Evolutionary conservation across 441 rosid species (phyloP).

Genomic region (Populus hybrid): DNA sequence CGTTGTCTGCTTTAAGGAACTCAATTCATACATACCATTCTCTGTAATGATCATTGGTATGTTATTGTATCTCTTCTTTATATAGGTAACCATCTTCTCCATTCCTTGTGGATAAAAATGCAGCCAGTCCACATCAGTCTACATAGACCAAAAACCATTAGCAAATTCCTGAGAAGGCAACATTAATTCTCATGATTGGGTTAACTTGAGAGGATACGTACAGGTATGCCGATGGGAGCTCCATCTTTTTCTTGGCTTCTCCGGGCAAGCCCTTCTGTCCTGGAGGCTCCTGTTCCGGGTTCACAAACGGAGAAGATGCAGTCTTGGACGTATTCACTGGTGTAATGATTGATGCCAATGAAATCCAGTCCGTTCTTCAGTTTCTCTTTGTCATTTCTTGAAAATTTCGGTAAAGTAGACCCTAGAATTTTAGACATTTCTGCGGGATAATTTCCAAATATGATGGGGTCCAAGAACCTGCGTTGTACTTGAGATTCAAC

Average conservation of each 20-base stretch:
- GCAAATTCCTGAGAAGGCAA: not conserved
- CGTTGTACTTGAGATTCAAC: not conserved
- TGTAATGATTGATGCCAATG: conserved; percentile 68
- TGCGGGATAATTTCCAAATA: conserved; percentile 52
- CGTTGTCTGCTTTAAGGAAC: not conserved
- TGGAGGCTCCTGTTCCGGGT: conserved; percentile 48
- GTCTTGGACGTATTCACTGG: conserved; percentile 50
- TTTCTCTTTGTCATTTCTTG: conserved; percentile 33
- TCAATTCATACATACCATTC: conserved; percentile 20
- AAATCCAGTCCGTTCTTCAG: conserved; percentile 52
- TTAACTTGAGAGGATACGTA: conserved; percentile 20
- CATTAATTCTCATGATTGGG: no score
- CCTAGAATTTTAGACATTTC: conserved; percentile 63
- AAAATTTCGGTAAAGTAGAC: conserved; percentile 44
- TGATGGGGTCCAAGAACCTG: conserved; percentile 72
- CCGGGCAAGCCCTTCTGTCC: conserved; percentile 47
- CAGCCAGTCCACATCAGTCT: conserved; percentile 26
- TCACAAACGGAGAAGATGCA: conserved; percentile 48
- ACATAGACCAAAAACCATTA: not conserved
- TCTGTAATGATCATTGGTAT: conserved; percentile 27
- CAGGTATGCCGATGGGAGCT: conserved; percentile 46
- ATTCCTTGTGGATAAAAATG: conserved; percentile 26
- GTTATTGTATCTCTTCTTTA: conserved; percentile 29
- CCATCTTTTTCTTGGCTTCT: conserved; percentile 33
- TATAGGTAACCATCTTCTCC: conserved; percentile 19